Conservation (phyloP, 2,329 filamentous ascomycete genomes). For the Sordariomycetes sp. region DNA sequence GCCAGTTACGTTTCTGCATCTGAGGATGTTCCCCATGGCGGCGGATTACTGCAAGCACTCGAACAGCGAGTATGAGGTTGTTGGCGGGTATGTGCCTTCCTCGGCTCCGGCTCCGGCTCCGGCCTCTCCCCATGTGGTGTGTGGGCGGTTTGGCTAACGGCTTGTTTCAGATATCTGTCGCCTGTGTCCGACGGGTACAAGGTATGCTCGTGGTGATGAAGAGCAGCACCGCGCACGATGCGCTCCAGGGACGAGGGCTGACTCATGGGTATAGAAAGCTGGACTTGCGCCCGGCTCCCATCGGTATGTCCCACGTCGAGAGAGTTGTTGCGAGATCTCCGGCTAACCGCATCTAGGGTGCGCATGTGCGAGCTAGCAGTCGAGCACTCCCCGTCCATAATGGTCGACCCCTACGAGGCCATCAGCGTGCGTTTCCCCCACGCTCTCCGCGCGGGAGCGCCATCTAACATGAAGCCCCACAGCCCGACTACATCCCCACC, state of each 20-base stretch:
- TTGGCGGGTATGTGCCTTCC: conserved; percentile 59
- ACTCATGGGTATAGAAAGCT: conserved; percentile 1
- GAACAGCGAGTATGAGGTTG: conserved; percentile 56
- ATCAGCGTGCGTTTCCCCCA: neutral
- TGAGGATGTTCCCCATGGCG: conserved; percentile 83
- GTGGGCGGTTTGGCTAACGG: neutral
- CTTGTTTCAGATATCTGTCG: conserved; percentile 20
- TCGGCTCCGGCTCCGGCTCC: neutral
- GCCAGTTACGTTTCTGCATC: conserved; percentile 61
- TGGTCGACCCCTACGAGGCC: conserved; percentile 83
- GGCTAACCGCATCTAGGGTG: conserved; percentile 4
- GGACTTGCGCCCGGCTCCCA: conserved; percentile 20
- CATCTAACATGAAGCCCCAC: conserved; percentile 18
- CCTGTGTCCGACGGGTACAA: conserved; percentile 20
- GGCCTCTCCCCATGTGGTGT: neutral
- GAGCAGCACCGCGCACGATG: neutral
- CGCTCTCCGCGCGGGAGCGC: no score
- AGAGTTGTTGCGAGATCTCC: neutral
- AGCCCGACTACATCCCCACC: conserved; percentile 76
- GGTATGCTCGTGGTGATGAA: neutral
- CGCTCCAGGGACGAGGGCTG: neutral
- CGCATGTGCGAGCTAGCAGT: conserved; percentile 79
- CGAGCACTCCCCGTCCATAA: conserved; percentile 63
- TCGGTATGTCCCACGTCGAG: conserved; percentile 8
- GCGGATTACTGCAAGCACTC: conserved; percentile 54